Percentiles rank a stretch among this genome's conserved stretches.
Evolutionary conservation across 2,329 filamentous ascomycete genomes (phyloP).

Genomic region (Fusarium aywerte): DNA sequence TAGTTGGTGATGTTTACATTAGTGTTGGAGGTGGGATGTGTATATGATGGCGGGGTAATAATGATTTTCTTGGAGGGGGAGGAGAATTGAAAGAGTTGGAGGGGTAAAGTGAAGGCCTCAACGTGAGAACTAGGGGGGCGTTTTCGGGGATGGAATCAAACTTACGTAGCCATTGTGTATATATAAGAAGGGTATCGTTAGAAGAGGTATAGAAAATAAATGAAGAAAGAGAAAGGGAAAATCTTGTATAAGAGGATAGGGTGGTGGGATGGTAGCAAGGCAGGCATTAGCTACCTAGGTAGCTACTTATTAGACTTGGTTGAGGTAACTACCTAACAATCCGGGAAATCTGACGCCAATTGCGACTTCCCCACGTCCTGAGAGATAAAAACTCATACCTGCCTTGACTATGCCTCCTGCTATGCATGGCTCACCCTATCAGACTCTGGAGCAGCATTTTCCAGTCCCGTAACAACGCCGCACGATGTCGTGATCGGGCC

Average conservation of each 20-base stretch:
- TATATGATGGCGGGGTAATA: slow-evolving; percentile 29
- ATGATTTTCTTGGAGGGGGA: slow-evolving; percentile 17
- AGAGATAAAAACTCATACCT: slow-evolving; percentile 18
- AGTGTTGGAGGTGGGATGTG: slow-evolving; percentile 20
- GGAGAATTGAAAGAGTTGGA: neutral
- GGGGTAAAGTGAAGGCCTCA: slow-evolving; percentile 4
- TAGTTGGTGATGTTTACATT: slow-evolving; percentile 15
- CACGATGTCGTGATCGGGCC: slow-evolving; percentile 38
- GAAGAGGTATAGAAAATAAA: neutral
- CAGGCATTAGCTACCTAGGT: neutral
- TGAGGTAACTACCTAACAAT: slow-evolving; percentile 14
- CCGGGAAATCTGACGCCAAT: slow-evolving; percentile 7
- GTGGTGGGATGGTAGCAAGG: neutral
- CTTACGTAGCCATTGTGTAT: slow-evolving; percentile 51
- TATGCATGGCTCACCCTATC: slow-evolving; percentile 13
- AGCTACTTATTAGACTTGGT: neutral
- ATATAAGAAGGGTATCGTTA: slow-evolving; percentile 5
- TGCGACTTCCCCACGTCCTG: slow-evolving; percentile 10
- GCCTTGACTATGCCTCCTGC: neutral
- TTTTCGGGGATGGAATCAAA: slow-evolving; percentile 6
- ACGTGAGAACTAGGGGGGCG: neutral
- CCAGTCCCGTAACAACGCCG: slow-evolving; percentile 27
- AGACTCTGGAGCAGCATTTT: neutral
- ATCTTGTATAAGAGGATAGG: neutral
- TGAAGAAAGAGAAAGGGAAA: slow-evolving; percentile 8